A percentile compares a stretch with the other conserved stretches of the same genome.
Evolutionary conservation across 1,284 basidiomycete genomes (phyloP).

Genomic region (Pseudozyma hubeiensis): DNA sequence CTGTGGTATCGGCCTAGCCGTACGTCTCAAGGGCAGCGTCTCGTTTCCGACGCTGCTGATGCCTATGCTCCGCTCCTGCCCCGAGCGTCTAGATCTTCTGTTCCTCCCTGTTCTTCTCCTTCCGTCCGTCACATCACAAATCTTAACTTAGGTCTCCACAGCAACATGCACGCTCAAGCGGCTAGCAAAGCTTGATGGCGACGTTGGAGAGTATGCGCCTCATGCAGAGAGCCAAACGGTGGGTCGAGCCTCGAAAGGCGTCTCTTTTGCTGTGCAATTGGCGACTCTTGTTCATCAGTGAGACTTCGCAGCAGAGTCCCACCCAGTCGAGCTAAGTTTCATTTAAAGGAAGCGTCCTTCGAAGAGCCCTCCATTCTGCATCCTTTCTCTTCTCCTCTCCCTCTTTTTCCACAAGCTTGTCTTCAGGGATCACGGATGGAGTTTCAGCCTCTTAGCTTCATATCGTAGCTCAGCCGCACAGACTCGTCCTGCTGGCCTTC

Average conservation of each 20-base stretch:
- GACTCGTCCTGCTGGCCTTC: slow-evolving; percentile 3
- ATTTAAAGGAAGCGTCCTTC: slow-evolving; percentile 30
- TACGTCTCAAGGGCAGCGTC: neutral
- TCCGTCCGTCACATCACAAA: slow-evolving; percentile 11
- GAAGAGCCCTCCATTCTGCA: slow-evolving; percentile 7
- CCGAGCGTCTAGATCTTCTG: slow-evolving; percentile 15
- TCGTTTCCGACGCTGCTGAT: no score
- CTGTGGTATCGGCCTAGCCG: neutral
- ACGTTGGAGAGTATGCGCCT: neutral
- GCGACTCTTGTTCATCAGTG: slow-evolving; percentile 8
- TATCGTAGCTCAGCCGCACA: slow-evolving; percentile 18
- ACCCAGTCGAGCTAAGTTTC: slow-evolving; percentile 18
- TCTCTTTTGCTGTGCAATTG: slow-evolving; percentile 1
- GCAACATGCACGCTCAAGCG: neutral
- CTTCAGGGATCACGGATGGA: slow-evolving; percentile 19
- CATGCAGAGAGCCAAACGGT: slow-evolving; percentile 2
- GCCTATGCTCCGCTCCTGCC: neutral
- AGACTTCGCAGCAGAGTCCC: slow-evolving; percentile 14
- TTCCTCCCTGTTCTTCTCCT: neutral
- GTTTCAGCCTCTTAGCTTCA: slow-evolving; percentile 11
- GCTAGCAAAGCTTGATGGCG: slow-evolving; percentile 15
- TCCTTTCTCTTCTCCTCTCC: neutral
- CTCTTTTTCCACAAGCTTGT: slow-evolving; percentile 9
- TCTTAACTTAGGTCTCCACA: neutral
- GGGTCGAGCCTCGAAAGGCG: slow-evolving; percentile 21